Evolutionary conservation across 2,329 filamentous ascomycete species (phyloP).

Genomic region (Cercospora brassicicola): DNA sequence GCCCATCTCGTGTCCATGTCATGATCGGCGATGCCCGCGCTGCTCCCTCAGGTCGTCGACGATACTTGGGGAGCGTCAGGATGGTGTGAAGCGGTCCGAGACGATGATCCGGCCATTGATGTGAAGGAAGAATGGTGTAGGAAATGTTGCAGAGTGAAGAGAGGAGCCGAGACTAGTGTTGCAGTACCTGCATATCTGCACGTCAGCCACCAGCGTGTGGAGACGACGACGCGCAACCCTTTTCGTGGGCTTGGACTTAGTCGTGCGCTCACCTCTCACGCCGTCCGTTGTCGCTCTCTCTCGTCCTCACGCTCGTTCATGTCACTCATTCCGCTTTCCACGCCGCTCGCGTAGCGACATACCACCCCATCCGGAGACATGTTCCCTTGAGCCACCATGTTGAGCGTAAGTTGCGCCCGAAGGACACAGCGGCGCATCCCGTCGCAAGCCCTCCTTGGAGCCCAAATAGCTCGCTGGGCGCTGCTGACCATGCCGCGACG

Average conservation of each 20-base stretch:
- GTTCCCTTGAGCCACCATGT: background rate
- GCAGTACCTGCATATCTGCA: constrained; percentile 2
- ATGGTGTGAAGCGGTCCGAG: background rate
- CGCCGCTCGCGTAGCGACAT: background rate
- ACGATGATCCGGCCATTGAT: background rate
- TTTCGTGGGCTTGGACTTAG: background rate
- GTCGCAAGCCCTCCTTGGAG: background rate
- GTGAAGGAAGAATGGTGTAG: background rate
- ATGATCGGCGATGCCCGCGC: background rate
- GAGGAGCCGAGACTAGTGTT: background rate
- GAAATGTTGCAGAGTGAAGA: background rate
- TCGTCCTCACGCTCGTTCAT: constrained; percentile 1
- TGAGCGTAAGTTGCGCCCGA: background rate
- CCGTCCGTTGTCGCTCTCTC: background rate
- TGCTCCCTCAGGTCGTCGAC: background rate
- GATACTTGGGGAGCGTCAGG: background rate
- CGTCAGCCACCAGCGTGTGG: constrained; percentile 1
- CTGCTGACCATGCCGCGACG: constrained; percentile 2
- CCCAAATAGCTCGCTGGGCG: background rate
- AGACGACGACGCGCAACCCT: constrained; percentile 10
- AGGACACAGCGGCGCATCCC: background rate
- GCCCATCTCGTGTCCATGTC: background rate
- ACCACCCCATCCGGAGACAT: background rate
- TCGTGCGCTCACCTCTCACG: background rate
- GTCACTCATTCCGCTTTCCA: background rate